A percentile compares a stretch with the other conserved stretches of the same genome.
These are phyloP conservation scores for Ascochyta fabae DNA, from an alignment of 2,329 filamentous ascomycete species.

Conservation along the genomic window DNA sequence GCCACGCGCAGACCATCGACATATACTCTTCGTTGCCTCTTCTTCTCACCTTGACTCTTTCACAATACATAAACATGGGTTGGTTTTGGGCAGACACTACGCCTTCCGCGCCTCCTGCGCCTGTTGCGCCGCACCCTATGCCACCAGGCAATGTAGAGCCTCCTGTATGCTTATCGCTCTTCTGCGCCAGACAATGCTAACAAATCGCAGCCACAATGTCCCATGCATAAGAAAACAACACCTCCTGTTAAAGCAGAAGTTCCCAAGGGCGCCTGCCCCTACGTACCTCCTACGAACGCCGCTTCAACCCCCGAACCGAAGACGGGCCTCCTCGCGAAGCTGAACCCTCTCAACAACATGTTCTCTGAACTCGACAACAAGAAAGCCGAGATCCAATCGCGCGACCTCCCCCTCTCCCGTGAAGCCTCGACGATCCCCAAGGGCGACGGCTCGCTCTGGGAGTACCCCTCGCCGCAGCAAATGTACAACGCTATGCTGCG, in stretches of 20 bases:
- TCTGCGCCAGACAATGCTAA: conserved; percentile 27
- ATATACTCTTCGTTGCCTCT: conserved; percentile 9
- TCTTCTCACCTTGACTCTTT: conserved; percentile 18
- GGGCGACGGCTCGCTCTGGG: conserved; percentile 82
- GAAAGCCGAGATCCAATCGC: conserved; percentile 73
- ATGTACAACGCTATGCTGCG: conserved; percentile 99
- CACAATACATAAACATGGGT: conserved; percentile 59
- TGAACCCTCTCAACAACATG: conserved; percentile 94
- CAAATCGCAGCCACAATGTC: conserved; percentile 65
- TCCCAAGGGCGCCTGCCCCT: conserved; percentile 58
- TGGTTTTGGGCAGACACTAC: conserved; percentile 73
- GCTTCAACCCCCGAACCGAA: conserved; percentile 37
- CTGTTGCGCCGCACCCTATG: conserved; percentile 56
- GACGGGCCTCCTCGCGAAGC: conserved; percentile 65
- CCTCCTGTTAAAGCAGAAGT: conserved; percentile 26
- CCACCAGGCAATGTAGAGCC: conserved; percentile 57
- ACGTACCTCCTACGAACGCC: conserved; percentile 49
- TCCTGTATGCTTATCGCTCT: conserved; percentile 56
- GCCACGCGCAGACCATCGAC: conserved; percentile 27
- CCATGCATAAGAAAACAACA: conserved; percentile 66
- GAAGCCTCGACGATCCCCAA: conserved; percentile 92
- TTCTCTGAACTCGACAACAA: conserved; percentile 84
- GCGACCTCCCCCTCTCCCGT: conserved; percentile 77
- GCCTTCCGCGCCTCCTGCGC: conserved; percentile 46
- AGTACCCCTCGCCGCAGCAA: conserved; percentile 97